These are phyloP conservation scores for Tetrahymena elliotti DNA, from an alignment of 73 alveolate genomes.

Conservation along the genomic window DNA sequence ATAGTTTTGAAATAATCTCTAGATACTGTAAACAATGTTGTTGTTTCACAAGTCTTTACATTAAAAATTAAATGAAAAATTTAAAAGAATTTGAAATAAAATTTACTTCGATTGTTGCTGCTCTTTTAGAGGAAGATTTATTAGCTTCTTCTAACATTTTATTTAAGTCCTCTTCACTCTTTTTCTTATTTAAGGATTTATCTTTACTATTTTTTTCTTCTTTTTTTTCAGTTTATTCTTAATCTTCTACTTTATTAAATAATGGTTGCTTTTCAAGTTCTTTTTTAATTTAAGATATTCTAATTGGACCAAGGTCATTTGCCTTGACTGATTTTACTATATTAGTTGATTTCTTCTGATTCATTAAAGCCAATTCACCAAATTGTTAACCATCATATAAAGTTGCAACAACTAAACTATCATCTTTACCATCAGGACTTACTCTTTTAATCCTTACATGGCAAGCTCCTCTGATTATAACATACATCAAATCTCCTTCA, in stretches of 20 bases:
- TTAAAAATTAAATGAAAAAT: not conserved
- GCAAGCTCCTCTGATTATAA: constrained; percentile 33
- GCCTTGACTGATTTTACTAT: not conserved
- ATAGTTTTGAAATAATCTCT: constrained; percentile 36
- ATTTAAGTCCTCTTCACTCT: constrained; percentile 5
- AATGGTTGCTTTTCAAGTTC: not conserved
- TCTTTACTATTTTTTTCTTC: not conserved
- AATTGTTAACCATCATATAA: constrained; percentile 24
- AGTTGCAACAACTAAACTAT: constrained; percentile 24
- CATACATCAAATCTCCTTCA: constrained; percentile 32
- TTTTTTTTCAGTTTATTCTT: constrained; percentile 9
- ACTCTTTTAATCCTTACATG: constrained; percentile 39
- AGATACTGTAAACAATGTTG: constrained; percentile 20
- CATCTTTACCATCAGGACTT: constrained; percentile 1
- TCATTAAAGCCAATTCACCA: constrained; percentile 43
- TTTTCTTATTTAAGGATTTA: not conserved
- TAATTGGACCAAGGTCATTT: not conserved
- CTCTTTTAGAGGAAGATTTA: constrained; percentile 23
- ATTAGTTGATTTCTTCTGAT: constrained; percentile 1
- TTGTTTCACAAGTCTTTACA: constrained; percentile 1
- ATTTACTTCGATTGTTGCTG: constrained; percentile 28
- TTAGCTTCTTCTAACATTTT: constrained; percentile 5
- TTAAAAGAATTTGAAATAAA: not conserved
- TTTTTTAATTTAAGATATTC: not conserved
- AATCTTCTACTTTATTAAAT: constrained; percentile 1